Conservation (phyloP, 2,329 filamentous ascomycete genomes). For the Phyllosticta paracitricarpa region DNA sequence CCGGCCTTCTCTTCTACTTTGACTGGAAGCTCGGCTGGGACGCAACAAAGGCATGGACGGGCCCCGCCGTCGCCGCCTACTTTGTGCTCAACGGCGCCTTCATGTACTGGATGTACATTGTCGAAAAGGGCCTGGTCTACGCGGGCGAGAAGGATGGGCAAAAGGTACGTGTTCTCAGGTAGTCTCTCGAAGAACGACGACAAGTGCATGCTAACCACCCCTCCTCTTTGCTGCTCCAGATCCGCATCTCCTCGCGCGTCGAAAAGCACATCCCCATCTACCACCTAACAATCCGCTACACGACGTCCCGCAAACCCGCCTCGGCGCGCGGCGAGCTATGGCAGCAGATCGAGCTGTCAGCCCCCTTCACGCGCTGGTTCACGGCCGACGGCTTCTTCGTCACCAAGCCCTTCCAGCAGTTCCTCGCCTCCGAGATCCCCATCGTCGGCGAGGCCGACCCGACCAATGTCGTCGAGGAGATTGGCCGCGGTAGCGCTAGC, state of each 20-base stretch:
- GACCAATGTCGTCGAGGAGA: constrained; percentile 37
- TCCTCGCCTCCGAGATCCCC: constrained; percentile 59
- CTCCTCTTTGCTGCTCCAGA: constrained; percentile 34
- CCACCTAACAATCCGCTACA: constrained; percentile 56
- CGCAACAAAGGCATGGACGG: constrained; percentile 69
- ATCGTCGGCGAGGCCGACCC: constrained; percentile 57
- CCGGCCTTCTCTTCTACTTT: constrained; percentile 75
- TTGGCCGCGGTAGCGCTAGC: constrained; percentile 23
- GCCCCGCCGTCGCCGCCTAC: constrained; percentile 70
- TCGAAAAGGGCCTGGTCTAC: constrained; percentile 77
- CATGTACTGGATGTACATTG: constrained; percentile 73
- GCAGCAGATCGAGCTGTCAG: constrained; percentile 45
- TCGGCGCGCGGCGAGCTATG: constrained; percentile 19
- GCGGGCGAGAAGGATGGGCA: constrained; percentile 62
- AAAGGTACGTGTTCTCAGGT: constrained; percentile 38
- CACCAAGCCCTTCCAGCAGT: constrained; percentile 65
- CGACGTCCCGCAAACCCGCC: constrained; percentile 18
- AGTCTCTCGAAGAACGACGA: background rate
- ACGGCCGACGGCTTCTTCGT: constrained; percentile 63
- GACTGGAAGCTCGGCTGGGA: constrained; percentile 92
- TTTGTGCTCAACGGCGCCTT: constrained; percentile 66
- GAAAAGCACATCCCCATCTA: constrained; percentile 79
- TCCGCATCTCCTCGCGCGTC: constrained; percentile 61
- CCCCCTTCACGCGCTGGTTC: constrained; percentile 67
- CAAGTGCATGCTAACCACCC: background rate